phyloP scores from a whole-genome alignment of 2,329 filamentous ascomycete species.

The Monilinia fructigena region DNA sequence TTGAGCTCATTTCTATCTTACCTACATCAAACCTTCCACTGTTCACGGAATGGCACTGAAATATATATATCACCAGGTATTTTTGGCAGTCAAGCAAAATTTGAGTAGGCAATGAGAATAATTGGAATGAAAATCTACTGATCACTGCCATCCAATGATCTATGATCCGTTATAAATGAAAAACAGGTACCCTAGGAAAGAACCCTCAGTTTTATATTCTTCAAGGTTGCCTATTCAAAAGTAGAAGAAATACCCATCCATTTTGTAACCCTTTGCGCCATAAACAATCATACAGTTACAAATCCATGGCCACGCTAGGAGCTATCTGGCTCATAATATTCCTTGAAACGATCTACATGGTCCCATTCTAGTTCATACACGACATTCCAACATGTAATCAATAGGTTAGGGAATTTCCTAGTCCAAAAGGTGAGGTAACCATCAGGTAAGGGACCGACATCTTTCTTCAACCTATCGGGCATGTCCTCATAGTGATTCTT shows the following conservation, averaged over 20 bases:
- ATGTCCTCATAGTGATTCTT: slow-evolving; percentile 98
- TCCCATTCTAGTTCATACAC: slow-evolving; percentile 56
- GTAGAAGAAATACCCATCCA: background rate
- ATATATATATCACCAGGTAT: background rate
- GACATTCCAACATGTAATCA: slow-evolving; percentile 65
- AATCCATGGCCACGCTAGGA: slow-evolving; percentile 2
- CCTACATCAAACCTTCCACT: background rate
- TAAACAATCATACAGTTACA: background rate
- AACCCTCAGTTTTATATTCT: background rate
- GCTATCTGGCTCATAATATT: slow-evolving; percentile 60
- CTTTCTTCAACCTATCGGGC: slow-evolving; percentile 71
- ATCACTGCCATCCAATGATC: background rate
- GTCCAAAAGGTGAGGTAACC: slow-evolving; percentile 71
- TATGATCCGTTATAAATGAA: background rate
- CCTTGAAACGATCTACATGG: slow-evolving; percentile 58
- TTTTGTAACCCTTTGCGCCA: slow-evolving; percentile 13
- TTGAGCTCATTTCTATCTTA: no score
- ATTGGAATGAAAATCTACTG: background rate
- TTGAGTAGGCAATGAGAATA: background rate
- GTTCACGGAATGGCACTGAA: background rate
- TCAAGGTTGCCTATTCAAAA: slow-evolving; percentile 7
- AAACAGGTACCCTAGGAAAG: background rate
- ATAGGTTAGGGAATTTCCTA: slow-evolving; percentile 60
- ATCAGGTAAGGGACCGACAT: slow-evolving; percentile 61
- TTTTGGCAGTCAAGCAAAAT: background rate